These are phyloP conservation scores for Skeletonema potamos DNA, from an alignment of 108 stramenopile genomes.

Conservation along the genomic window DNA sequence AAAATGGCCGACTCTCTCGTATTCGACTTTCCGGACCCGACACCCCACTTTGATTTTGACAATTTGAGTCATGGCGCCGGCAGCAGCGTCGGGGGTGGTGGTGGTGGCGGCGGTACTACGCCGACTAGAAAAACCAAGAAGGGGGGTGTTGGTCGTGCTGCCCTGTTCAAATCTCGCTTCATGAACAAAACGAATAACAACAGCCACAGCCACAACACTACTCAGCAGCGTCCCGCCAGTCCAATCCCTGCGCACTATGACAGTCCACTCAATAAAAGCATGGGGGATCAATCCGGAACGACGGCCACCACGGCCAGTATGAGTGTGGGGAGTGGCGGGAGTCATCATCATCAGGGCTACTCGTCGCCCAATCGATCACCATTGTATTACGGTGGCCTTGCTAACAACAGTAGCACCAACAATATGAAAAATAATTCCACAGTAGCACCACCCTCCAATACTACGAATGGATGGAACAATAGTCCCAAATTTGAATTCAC, in stretches of 20 bases:
- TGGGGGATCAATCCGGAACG: not conserved
- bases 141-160: too few relatives aligned
- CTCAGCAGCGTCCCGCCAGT: not conserved
- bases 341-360: too few relatives aligned
- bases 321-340: not conserved
- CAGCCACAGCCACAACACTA: not conserved
- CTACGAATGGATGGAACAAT: not conserved
- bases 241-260: not conserved
- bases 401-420: not conserved
- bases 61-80: not conserved
- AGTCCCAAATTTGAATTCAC: not conserved
- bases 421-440: too few relatives aligned
- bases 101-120: too few relatives aligned
- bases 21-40: constrained; percentile 37
- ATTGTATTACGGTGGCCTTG: too few relatives aligned
- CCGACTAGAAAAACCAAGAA: too few relatives aligned
- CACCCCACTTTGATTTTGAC: constrained; percentile 27
- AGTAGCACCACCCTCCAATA: not conserved
- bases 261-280: not conserved
- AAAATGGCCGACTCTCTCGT: constrained; percentile 3
- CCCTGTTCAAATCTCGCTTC: not conserved
- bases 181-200: not conserved
- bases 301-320: not conserved
- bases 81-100: not conserved
- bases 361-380: not conserved